Evolutionary conservation across 306 rosid genomes (phyloP).

Genomic region (Lagenaria siceraria): DNA sequence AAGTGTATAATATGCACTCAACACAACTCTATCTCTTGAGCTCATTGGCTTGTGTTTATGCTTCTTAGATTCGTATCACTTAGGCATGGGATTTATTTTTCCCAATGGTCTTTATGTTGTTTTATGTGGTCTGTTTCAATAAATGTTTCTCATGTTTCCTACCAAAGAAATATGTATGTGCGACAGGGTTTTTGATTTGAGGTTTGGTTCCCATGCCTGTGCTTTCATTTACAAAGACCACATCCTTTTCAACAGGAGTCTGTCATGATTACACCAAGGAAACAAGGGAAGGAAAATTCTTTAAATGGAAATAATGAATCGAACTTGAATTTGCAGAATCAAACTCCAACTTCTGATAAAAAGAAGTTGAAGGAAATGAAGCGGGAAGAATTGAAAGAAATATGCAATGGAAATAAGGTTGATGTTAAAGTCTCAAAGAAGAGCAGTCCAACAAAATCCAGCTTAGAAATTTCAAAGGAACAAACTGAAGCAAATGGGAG

Average conservation of each 20-base stretch:
- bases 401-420: constrained; percentile 33
- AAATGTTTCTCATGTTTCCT: neutral
- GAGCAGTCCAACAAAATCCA: constrained; percentile 18
- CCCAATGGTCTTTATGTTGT: neutral
- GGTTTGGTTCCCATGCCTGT: neutral
- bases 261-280: constrained; percentile 18
- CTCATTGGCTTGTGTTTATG: neutral
- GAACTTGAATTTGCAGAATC: constrained; percentile 10
- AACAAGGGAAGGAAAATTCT: constrained; percentile 50
- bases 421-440: constrained; percentile 16
- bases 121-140: neutral
- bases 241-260: constrained; percentile 18
- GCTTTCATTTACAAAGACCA: neutral
- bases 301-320: constrained; percentile 18
- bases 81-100: neutral
- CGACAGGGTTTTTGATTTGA: neutral
- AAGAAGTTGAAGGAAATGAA: constrained; percentile 26
- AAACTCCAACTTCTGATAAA: neutral
- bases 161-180: neutral
- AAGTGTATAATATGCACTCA: neutral
- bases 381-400: constrained; percentile 39
- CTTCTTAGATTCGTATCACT: neutral
- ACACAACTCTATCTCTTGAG: neutral
- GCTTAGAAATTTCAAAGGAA: constrained; percentile 8
- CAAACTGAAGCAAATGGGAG: constrained; percentile 15